Percentiles rank a stretch among this genome's conserved stretches.
Evolutionary conservation across 2,329 filamentous ascomycete species (phyloP).

Genomic region (Aspergillus latus): DNA sequence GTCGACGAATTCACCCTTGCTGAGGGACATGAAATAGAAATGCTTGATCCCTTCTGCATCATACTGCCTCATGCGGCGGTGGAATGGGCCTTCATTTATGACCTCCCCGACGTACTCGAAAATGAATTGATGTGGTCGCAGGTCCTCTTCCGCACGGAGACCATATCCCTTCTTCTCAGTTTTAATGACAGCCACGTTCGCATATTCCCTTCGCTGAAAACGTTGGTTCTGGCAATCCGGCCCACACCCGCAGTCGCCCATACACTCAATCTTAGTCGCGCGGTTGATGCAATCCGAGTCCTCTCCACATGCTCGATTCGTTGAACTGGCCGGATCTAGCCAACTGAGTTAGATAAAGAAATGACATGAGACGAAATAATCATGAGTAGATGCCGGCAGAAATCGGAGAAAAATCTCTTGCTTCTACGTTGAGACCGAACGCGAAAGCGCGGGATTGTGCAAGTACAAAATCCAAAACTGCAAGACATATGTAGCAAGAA

Average conservation of each 20-base stretch:
- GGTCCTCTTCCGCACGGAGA: constrained; percentile 73
- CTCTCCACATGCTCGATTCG: constrained; percentile 86
- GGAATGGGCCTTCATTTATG: constrained; percentile 88
- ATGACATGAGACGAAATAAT: background rate
- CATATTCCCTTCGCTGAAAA: constrained; percentile 87
- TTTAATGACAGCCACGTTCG: constrained; percentile 90
- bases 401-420: background rate
- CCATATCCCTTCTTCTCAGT: constrained; percentile 98
- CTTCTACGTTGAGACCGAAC: background rate
- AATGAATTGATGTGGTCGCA: constrained; percentile 85
- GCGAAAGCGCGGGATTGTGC: background rate
- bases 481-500: constrained; percentile 7
- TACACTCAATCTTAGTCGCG: constrained; percentile 95
- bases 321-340: constrained; percentile 51
- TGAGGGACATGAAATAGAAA: constrained; percentile 99
- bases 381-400: background rate
- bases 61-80: constrained; percentile 87
- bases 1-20: constrained; percentile 94
- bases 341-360: constrained; percentile 1
- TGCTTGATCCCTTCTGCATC: constrained; percentile 97
- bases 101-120: constrained; percentile 99
- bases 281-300: constrained; percentile 99
- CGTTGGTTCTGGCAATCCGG: constrained; percentile 88
- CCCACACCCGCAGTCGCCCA: constrained; percentile 83
- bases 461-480: constrained; percentile 5